These are phyloP conservation scores for Pichia sp. DNA, from an alignment of 1,139 yeast genomes.

Conservation along the genomic window DNA sequence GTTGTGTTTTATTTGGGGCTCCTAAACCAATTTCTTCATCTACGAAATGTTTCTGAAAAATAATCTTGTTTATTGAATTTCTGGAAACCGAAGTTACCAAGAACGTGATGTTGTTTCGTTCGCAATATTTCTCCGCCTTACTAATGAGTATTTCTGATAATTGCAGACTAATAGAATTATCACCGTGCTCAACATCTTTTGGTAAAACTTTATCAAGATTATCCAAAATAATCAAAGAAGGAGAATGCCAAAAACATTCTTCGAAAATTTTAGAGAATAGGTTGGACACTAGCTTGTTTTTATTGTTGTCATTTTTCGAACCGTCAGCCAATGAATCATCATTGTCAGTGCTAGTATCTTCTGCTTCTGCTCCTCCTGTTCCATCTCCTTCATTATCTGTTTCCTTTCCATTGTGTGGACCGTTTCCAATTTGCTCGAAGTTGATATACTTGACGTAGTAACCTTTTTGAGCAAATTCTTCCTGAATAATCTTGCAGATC, in stretches of 20 bases:
- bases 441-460: constrained; percentile 34
- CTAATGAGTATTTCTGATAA: constrained; percentile 44
- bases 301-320: constrained; percentile 45
- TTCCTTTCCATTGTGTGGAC: constrained; percentile 36
- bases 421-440: constrained; percentile 35
- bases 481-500: constrained; percentile 42
- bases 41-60: constrained; percentile 67
- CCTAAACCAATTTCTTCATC: constrained; percentile 58
- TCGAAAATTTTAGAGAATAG: constrained; percentile 50
- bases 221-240: constrained; percentile 71
- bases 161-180: constrained; percentile 56
- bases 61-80: constrained; percentile 57
- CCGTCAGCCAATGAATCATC: background rate
- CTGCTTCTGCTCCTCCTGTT: background rate
- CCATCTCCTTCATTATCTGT: background rate
- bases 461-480: constrained; percentile 38
- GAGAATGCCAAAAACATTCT: constrained; percentile 74
- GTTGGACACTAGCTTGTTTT: constrained; percentile 46
- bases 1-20: constrained; percentile 66
- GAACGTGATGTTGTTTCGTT: constrained; percentile 46
- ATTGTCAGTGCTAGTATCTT: background rate
- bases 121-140: constrained; percentile 38
- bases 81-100: constrained; percentile 59
- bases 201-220: constrained; percentile 75
- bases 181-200: constrained; percentile 68